Percentiles rank a stretch among this genome's conserved stretches.
phyloP scores from a whole-genome alignment of 768 basidiomycete genomes.

The Pleurotus ostreatus region DNA sequence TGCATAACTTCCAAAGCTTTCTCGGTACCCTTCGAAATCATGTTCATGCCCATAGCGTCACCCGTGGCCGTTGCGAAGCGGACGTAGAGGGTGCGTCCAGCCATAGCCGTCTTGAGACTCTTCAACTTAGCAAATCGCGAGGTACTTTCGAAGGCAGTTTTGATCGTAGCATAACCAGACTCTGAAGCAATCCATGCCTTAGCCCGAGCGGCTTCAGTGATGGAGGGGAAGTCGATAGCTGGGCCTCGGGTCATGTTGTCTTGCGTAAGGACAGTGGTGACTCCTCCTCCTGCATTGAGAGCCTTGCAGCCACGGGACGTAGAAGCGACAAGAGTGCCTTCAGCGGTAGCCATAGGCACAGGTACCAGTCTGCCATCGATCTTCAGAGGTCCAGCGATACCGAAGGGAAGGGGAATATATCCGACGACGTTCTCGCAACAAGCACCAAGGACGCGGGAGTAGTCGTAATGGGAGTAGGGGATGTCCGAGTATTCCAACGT shows the following conservation, averaged over 20 bases:
- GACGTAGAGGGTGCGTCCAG: slow-evolving; percentile 90
- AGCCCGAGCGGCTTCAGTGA: slow-evolving; percentile 77
- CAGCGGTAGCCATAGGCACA: slow-evolving; percentile 99
- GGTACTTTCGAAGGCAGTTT: slow-evolving; percentile 89
- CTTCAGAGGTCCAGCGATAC: slow-evolving; percentile 92
- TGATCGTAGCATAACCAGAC: slow-evolving; percentile 73
- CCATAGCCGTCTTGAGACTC: slow-evolving; percentile 83
- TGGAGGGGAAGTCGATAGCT: slow-evolving; percentile 90
- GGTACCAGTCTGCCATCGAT: slow-evolving; percentile 82
- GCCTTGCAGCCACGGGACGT: slow-evolving; percentile 98
- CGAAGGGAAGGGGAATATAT: slow-evolving; percentile 93
- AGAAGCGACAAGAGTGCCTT: slow-evolving; percentile 96
- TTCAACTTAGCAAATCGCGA: slow-evolving; percentile 88
- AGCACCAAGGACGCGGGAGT: slow-evolving; percentile 88
- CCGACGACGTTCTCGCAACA: slow-evolving; percentile 99
- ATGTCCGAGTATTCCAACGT: slow-evolving; percentile 81
- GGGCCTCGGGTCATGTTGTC: slow-evolving; percentile 99
- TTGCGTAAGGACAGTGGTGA: slow-evolving; percentile 85
- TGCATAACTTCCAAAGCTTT: slow-evolving; percentile 82
- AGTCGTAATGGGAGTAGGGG: slow-evolving; percentile 86
- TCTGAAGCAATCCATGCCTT: slow-evolving; percentile 83
- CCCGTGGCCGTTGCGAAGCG: slow-evolving; percentile 94
- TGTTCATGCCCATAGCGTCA: slow-evolving; percentile 99
- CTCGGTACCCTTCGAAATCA: slow-evolving; percentile 99
- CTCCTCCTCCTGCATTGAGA: slow-evolving; percentile 92